phyloP scores from a whole-genome alignment of 2,329 filamentous ascomycete species.

The Hortaea werneckii region DNA sequence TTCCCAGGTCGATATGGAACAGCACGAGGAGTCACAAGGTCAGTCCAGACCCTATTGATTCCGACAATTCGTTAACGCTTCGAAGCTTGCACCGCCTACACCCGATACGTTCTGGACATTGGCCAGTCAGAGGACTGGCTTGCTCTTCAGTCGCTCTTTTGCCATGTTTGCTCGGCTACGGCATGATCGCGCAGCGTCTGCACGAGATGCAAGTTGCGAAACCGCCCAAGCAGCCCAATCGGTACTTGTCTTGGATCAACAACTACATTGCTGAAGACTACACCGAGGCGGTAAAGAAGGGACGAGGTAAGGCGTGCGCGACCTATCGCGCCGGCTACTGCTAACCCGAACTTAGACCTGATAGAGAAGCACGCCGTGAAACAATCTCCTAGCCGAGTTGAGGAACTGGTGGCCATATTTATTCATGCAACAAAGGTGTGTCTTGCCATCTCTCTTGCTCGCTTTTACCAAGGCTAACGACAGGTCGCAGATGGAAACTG shows the following conservation, averaged over 20 bases:
- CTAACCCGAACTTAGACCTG: conserved; percentile 41
- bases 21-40: conserved; percentile 65
- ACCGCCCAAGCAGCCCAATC: conserved; percentile 21
- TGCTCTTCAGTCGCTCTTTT: conserved; percentile 75
- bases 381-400: conserved; percentile 64
- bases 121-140: conserved; percentile 83
- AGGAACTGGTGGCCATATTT: conserved; percentile 76
- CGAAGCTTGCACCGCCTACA: conserved; percentile 64
- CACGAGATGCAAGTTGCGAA: conserved; percentile 48
- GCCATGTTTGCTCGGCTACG: conserved; percentile 85
- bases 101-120: conserved; percentile 72
- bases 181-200: conserved; percentile 63
- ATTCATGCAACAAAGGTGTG: conserved; percentile 73
- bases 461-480: not conserved
- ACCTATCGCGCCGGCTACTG: conserved; percentile 3
- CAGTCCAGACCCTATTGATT: conserved; percentile 11
- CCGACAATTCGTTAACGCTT: not conserved
- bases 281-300: conserved; percentile 56
- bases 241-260: conserved; percentile 84
- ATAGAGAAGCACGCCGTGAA: conserved; percentile 65
- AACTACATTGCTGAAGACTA: conserved; percentile 82
- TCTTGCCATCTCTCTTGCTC: not conserved
- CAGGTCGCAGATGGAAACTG: conserved; percentile 54
- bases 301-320: conserved; percentile 47
- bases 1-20: conserved; percentile 60